Evolutionary conservation across 768 basidiomycete species (phyloP), one percentile per base, ranked within the genome.

Genomic region (Austroboletus festivus): DNA sequence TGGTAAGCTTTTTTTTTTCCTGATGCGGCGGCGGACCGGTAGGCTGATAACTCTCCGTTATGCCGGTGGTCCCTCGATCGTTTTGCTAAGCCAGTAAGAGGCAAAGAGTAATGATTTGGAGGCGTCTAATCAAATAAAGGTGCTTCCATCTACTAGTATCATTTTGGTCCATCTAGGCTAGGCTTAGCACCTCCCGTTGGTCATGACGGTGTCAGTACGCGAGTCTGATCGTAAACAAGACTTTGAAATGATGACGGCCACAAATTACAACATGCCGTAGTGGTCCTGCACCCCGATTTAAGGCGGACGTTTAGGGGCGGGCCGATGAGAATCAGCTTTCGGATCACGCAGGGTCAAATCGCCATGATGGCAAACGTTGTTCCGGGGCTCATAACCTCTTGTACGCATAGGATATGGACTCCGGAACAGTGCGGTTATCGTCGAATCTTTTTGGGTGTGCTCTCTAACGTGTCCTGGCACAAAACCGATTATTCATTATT

Each of bases 311-410:
- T 37, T 39, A 39, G 31, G 42, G 20, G 37, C 6, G 40, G 12
- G 31, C 7, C 31, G 31, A 26, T 16, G 34, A 22, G 31, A 4
- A 50, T 37, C 44, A 39, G 52, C 33, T 42, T 13, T 33, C 15
- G 31, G 9, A 33, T 13, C 9, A 33, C 4, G 33, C 23, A 38
- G 47, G 46, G 53, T 56, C 54, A 34, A 51, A 35, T 37, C 46
- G 13, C n/a, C 45, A 1, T 31, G 44, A 44, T 61, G 59, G 53
- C 52, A 47, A 7, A 34, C 33, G 34, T 19, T 51, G 56, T 61
- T 56, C 40, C 61, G 15, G 56, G 61, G 56, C 61, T 64, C 61
- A 61, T 64, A 58, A 61, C 58, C 61, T 60, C 0, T 41, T 21
- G 48, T 0, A n/a, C 38, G n/a, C n/a, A 20, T 7, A 30, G 41